Evolutionary conservation across 169 alveolate species (phyloP), one percentile per base, ranked within the genome.

Genomic region (Plasmodium vivax): DNA sequence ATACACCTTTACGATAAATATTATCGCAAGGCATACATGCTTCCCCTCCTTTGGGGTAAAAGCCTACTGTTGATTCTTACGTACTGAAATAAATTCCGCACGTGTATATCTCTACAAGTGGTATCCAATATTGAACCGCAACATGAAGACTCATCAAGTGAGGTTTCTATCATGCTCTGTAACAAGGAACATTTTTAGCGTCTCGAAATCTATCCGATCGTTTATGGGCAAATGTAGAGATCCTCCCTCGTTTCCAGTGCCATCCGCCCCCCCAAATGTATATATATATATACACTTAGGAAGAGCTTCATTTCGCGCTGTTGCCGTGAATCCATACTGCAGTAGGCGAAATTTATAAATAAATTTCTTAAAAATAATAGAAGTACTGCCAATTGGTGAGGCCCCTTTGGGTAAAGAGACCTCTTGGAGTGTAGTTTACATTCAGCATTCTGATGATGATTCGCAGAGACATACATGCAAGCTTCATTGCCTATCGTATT

Each of bases 361-460:
- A 68, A 68, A 68, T 27, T 68, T 68, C 38, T 68, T 68, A 19
- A 68, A 68, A 68, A 68, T 68, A 68, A 68, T 68, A 68, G 77
- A 68, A 68, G 77, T 68, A 68, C 77, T 68, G 23, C 34, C 77
- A 68, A 68, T 68, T 68, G 27, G 27, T 23, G 32, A 68, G 32
- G 38, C 3, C n/a, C 77, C 38, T 23, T 51, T 51, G 62, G 62
- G 62, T 68, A 68, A 68, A n/a, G 6, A 68, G 34, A 7, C 43
- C n/a, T 27, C 32, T 9, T 45, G 36, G 41, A 27, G 62, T 47
- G 77, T 82, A 90, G 79, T 81, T 34, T 90, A 90, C 94, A 90
- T 90, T 90, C 94, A 90, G 91, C 92, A 2, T 80, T 90, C 83
- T 16, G 77, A 68, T n/a, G 94, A 87, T 87, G 94, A 90, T 90